Base-by-base conservation (phyloP, 345 rosid genomes). In the Eucalyptus sp. region DNA sequence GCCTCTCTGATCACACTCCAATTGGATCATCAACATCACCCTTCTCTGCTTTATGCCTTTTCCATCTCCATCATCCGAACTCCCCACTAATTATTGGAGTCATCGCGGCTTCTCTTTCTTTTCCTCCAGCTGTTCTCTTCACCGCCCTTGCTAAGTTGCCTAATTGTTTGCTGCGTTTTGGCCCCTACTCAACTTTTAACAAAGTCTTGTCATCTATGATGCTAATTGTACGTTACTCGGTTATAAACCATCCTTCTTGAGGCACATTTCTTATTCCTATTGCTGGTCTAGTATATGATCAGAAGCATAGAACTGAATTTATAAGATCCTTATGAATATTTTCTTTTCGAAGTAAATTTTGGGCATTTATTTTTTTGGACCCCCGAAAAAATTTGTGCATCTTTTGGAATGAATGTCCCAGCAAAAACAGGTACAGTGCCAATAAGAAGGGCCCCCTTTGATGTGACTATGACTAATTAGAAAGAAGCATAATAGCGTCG, bases 1-100 rank as follows among this genome's bases (percentile, higher is more conserved):
- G 95, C 95, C 89, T 90, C 93, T 91, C 93, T 93, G 95, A 91
- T 92, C 92, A 91, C 92, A 88, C 88, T 87, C 90, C 94, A 88
- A 76, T 37, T 86, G 86, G 87, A 60, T 91, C 91, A 90, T 94
- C 94, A 90, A 89, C 93, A 85, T 93, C 95, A 93, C 66, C 92
- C 62, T 92, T 95, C 92, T 71, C 86, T 91, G 90, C 93, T 90
- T 91, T 92, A 76, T 92, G 64, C 91, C 89, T 93, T 91, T 92
- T 48, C 80, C 27, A 20, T 76, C 83, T 41, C 48, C 83, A 76
- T 76, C 83, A 76, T 88, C 87, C 93, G 44, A 92, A 71, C 90
- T 89, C 89, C 90, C 46, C 90, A 56, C 62, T 90, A 92, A 93
- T 93, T 91, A 93, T 94, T 92, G 93, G 90, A 91, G 48, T 43